Conservation (phyloP, 768 basidiomycete genomes). For the Rhizopogon sp. region DNA sequence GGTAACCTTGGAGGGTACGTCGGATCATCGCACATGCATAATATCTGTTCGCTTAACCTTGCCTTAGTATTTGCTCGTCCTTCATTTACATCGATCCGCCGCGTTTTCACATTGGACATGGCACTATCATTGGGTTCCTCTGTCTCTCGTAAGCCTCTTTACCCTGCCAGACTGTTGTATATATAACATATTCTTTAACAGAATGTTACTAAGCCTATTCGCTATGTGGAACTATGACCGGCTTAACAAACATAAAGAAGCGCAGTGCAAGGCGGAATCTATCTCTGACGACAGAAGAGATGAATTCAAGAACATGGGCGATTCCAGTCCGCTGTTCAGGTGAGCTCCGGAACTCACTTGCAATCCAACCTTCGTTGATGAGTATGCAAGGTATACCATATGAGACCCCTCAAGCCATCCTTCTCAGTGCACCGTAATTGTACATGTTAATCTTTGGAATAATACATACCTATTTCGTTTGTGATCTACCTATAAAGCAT, state of each 20-base stretch:
- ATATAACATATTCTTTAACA: slow-evolving; percentile 27
- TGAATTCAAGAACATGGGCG: slow-evolving; percentile 46
- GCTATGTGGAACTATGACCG: slow-evolving; percentile 46
- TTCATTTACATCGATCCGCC: slow-evolving; percentile 37
- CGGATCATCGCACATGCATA: slow-evolving; percentile 10
- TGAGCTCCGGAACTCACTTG: background rate
- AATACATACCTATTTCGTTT: background rate
- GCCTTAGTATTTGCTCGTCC: slow-evolving; percentile 34
- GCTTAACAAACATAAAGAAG: slow-evolving; percentile 46
- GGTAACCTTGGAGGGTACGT: slow-evolving; percentile 51
- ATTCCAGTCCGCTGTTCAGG: slow-evolving; percentile 54
- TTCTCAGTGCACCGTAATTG: background rate
- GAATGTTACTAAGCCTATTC: slow-evolving; percentile 36
- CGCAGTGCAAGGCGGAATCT: slow-evolving; percentile 35
- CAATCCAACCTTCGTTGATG: background rate
- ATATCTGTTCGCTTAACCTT: slow-evolving; percentile 21
- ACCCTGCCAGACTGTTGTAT: slow-evolving; percentile 8
- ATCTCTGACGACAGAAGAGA: slow-evolving; percentile 35
- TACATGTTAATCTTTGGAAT: background rate
- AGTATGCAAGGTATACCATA: background rate
- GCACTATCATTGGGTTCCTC: slow-evolving; percentile 33
- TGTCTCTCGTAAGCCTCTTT: slow-evolving; percentile 12
- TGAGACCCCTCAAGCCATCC: slow-evolving; percentile 3
- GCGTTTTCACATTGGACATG: slow-evolving; percentile 32
- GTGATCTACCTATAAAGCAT: background rate